Evolutionary conservation across 305 asterid species (phyloP), one percentile per base, ranked within the genome.

Genomic region (Rubia occidens): DNA sequence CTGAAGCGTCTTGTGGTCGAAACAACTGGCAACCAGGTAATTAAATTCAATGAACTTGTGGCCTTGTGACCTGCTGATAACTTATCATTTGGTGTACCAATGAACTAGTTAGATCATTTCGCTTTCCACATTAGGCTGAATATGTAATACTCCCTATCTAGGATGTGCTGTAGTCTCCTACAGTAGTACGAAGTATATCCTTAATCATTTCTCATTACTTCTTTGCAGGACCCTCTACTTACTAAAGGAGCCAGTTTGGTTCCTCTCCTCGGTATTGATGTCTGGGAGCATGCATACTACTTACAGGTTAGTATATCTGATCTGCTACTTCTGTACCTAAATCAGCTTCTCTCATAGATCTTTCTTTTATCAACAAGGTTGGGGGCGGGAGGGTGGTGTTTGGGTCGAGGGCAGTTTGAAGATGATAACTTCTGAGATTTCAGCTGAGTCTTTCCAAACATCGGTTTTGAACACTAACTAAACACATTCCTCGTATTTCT

Each of bases 231-330:
- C 74, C 95, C 96, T 40, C 77, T 92, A 65, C 87, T 88, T 73
- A 88, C 96, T 29, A 88, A 85, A 82, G 96, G 95, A 69, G 69
- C 88, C 72, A 86, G 74, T 80, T 82, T 92, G 87, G 88, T 89
- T 70, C 98, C 98, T 67, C 85, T 92, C 80, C 84, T 92, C 70
- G 96, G 98, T 54, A 89, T 92, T 60, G 98, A 92, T 66, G 96
- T 92, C 60, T 92, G 97, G 97, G 96, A 91, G 76, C 97, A 89
- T 37, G 97, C 97, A 40, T 89, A 89, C 85, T 89, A 89, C 82
- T 79, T 87, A 63, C 95, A 87, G 96, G 96, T 89, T 26, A 37
- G 43, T 72, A 11, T 71, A 55, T 73, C 51, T 35, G 64, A 64
- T 51, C 63, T 37, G 18, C 56, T 66, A 18, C 56, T 32, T 14